Percentiles rank a stretch among this genome's conserved stretches.
Evolutionary conservation across 2,329 filamentous ascomycete species (phyloP).

Genomic region (Penicillium sp.): DNA sequence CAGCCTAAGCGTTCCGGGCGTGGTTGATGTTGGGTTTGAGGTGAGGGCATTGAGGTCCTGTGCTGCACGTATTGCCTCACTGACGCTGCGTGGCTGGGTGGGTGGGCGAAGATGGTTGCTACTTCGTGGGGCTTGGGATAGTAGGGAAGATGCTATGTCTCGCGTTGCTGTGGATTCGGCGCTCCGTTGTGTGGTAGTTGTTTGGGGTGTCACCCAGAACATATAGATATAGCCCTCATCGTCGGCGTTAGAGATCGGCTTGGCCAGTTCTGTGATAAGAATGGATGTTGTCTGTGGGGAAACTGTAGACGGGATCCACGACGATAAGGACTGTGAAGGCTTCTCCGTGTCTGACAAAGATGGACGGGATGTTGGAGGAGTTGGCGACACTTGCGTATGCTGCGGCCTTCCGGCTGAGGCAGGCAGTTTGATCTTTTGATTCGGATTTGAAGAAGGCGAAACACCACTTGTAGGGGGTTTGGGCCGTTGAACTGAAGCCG

Average conservation of each 20-base stretch:
- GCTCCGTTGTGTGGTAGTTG: constrained; percentile 32
- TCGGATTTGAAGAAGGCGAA: constrained; percentile 8
- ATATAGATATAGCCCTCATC: constrained; percentile 97
- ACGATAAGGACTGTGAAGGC: constrained; percentile 49
- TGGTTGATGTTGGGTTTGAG: constrained; percentile 28
- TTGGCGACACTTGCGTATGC: constrained; percentile 5
- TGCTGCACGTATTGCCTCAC: constrained; percentile 40
- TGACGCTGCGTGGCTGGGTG: constrained; percentile 30
- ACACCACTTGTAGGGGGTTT: constrained; percentile 4
- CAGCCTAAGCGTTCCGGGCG: constrained; percentile 61
- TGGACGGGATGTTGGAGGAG: constrained; percentile 14
- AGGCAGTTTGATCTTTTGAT: constrained; percentile 3
- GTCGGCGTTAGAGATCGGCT: constrained; percentile 69
- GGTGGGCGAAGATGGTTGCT: constrained; percentile 18
- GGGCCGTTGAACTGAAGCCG: constrained; percentile 23
- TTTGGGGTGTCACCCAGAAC: constrained; percentile 84
- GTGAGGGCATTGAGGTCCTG: constrained; percentile 34
- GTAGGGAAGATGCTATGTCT: constrained; percentile 60
- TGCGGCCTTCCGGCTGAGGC: constrained; percentile 6
- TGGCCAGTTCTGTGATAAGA: constrained; percentile 73
- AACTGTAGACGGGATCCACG: constrained; percentile 67
- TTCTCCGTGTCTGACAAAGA: constrained; percentile 11
- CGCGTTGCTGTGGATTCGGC: constrained; percentile 46
- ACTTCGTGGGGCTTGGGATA: constrained; percentile 46
- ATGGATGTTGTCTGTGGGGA: constrained; percentile 66